Evolutionary conservation across 495 filamentous ascomycete species (phyloP).

Genomic region (Amorphotheca resinae): DNA sequence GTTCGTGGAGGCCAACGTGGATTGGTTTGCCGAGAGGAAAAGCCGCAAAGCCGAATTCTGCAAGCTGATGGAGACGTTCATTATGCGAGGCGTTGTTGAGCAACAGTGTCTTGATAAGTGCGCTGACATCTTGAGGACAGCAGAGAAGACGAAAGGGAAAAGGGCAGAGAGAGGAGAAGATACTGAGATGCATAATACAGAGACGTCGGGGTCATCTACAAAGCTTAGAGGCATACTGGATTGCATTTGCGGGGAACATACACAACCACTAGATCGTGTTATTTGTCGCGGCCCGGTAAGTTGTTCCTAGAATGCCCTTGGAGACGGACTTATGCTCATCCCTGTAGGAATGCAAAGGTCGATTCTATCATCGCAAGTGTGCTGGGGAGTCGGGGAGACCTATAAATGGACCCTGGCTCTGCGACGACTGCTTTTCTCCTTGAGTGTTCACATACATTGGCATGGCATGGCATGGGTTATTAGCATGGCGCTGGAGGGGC

Average conservation of each 20-base stretch:
- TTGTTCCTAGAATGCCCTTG: background rate
- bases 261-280: constrained; percentile 3
- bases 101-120: constrained; percentile 26
- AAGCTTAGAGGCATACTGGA: constrained; percentile 5
- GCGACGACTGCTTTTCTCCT: constrained; percentile 15
- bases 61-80: constrained; percentile 31
- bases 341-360: constrained; percentile 12
- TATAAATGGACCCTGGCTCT: constrained; percentile 8
- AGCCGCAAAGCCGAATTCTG: constrained; percentile 32
- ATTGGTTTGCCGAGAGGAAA: constrained; percentile 30
- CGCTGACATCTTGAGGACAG: constrained; percentile 26
- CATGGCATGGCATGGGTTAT: constrained; percentile 8
- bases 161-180: too few relatives aligned
- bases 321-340: constrained; percentile 5
- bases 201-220: background rate
- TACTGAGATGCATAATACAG: constrained; percentile 1
- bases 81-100: constrained; percentile 28
- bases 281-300: constrained; percentile 11
- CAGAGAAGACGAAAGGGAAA: constrained; percentile 2
- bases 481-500: constrained; percentile 9
- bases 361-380: constrained; percentile 15
- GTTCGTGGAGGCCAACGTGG: constrained; percentile 30
- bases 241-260: constrained; percentile 13
- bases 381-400: constrained; percentile 9
- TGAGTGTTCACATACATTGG: constrained; percentile 6